Conservation (phyloP, 1,284 basidiomycete species). For the Boletellus dicymbophilus region DNA sequence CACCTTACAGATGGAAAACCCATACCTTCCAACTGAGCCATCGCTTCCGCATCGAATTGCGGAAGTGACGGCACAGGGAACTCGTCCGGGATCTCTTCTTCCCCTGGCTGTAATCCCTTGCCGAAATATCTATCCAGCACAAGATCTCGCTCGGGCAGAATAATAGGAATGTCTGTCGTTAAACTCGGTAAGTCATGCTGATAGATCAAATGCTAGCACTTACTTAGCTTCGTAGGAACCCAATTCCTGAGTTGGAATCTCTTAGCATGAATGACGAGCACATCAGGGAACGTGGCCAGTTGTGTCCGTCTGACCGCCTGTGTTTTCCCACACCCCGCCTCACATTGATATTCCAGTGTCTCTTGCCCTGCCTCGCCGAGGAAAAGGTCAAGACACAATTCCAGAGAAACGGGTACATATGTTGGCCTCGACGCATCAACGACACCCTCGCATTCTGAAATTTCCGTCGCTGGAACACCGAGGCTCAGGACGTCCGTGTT, state of each 20-base stretch:
- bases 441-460: slow-evolving; percentile 35
- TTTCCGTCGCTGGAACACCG: slow-evolving; percentile 61
- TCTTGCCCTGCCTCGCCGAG: slow-evolving; percentile 56
- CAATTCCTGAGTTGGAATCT: slow-evolving; percentile 97
- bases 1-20: slow-evolving; percentile 85
- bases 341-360: slow-evolving; percentile 70
- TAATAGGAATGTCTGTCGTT: slow-evolving; percentile 78
- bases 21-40: slow-evolving; percentile 82
- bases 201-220: slow-evolving; percentile 21
- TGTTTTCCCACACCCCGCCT: slow-evolving; percentile 43
- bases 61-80: slow-evolving; percentile 43
- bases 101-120: slow-evolving; percentile 71
- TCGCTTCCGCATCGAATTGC: slow-evolving; percentile 71
- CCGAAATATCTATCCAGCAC: slow-evolving; percentile 74
- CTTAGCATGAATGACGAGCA: slow-evolving; percentile 89
- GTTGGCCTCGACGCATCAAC: slow-evolving; percentile 43
- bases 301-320: slow-evolving; percentile 62
- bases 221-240: slow-evolving; percentile 95
- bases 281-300: slow-evolving; percentile 88
- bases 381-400: slow-evolving; percentile 68
- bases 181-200: not conserved
- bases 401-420: slow-evolving; percentile 74
- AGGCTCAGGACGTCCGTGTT: slow-evolving; percentile 78
- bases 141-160: slow-evolving; percentile 70
- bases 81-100: slow-evolving; percentile 71